Conservation (phyloP, 2,329 filamentous ascomycete genomes). For the Thelonectria rubi region DNA sequence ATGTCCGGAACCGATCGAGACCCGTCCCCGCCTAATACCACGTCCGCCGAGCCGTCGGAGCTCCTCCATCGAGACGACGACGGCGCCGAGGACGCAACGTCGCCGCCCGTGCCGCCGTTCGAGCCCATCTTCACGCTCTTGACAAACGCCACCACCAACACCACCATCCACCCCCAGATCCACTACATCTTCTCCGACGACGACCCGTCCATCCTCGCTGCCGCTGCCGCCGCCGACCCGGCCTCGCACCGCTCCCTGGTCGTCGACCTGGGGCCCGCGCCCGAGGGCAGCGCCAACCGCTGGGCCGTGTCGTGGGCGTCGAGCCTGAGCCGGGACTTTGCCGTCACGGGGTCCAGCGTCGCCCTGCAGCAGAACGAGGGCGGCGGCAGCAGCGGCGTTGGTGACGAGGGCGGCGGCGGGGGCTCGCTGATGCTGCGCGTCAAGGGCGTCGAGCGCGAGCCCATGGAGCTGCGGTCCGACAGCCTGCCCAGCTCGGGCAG, state of each 20-base stretch:
- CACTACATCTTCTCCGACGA: slow-evolving; percentile 96
- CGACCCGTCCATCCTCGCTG: slow-evolving; percentile 79
- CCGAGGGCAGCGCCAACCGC: slow-evolving; percentile 50
- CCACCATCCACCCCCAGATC: slow-evolving; percentile 83
- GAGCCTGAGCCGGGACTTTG: slow-evolving; percentile 79
- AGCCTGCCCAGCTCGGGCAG: slow-evolving; percentile 44
- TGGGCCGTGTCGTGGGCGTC: slow-evolving; percentile 73
- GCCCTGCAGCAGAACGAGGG: slow-evolving; percentile 53
- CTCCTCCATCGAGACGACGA: slow-evolving; percentile 26
- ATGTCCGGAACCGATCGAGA: slow-evolving; percentile 42
- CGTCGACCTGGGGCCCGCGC: slow-evolving; percentile 59
- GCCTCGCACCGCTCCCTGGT: slow-evolving; percentile 59
- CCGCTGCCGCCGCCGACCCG: slow-evolving; percentile 60
- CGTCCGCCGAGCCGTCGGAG: slow-evolving; percentile 29
- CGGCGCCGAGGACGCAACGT: slow-evolving; percentile 19
- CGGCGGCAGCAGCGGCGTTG: slow-evolving; percentile 37
- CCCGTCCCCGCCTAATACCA: slow-evolving; percentile 32
- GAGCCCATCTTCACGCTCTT: slow-evolving; percentile 87
- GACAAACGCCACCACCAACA: slow-evolving; percentile 75
- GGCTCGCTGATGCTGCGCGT: slow-evolving; percentile 47
- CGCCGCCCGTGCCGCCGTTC: slow-evolving; percentile 59
- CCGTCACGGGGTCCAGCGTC: slow-evolving; percentile 59
- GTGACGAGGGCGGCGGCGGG: slow-evolving; percentile 40
- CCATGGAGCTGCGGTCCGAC: slow-evolving; percentile 41
- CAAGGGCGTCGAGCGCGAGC: slow-evolving; percentile 52